phyloP scores from a whole-genome alignment of 805 yeast genomes.

The Saccharomycopsis fibuligera region DNA sequence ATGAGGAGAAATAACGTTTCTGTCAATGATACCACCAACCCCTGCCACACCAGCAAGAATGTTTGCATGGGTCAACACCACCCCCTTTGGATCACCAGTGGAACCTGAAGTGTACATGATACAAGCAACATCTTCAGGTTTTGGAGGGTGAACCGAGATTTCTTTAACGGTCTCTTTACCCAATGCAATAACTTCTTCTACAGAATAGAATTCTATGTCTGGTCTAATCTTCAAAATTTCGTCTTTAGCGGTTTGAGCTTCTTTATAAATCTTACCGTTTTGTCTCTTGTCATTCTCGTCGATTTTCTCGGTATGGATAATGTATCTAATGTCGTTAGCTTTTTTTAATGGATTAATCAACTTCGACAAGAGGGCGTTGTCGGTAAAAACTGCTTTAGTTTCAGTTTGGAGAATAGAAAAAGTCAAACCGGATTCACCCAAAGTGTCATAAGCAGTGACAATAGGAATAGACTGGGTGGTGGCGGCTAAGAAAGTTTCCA shows the following conservation, averaged over 20 bases:
- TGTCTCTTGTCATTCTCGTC: constrained; percentile 58
- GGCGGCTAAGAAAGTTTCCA: constrained; percentile 78
- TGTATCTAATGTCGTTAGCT: constrained; percentile 53
- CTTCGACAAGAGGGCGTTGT: constrained; percentile 60
- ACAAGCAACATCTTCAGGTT: constrained; percentile 57
- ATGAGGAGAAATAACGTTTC: constrained; percentile 39
- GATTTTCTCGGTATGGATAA: constrained; percentile 65
- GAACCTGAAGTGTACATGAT: constrained; percentile 88
- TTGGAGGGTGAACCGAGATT: constrained; percentile 38
- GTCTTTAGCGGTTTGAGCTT: constrained; percentile 52
- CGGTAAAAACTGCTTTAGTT: constrained; percentile 75
- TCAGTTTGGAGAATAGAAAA: constrained; percentile 82
- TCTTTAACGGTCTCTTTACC: constrained; percentile 50
- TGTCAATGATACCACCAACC: constrained; percentile 54
- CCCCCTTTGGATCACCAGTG: constrained; percentile 84
- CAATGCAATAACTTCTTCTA: constrained; percentile 55
- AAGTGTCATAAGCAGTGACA: constrained; percentile 94
- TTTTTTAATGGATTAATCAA: constrained; percentile 67
- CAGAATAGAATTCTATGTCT: constrained; percentile 60
- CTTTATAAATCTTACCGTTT: constrained; percentile 50
- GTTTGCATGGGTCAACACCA: constrained; percentile 57
- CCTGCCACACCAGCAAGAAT: constrained; percentile 87
- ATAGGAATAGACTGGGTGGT: constrained; percentile 74
- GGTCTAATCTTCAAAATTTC: constrained; percentile 65
- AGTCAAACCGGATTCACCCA: constrained; percentile 82